Base-by-base conservation (phyloP, 169 alveolate genomes). In the Plasmodium gallinaceum region DNA sequence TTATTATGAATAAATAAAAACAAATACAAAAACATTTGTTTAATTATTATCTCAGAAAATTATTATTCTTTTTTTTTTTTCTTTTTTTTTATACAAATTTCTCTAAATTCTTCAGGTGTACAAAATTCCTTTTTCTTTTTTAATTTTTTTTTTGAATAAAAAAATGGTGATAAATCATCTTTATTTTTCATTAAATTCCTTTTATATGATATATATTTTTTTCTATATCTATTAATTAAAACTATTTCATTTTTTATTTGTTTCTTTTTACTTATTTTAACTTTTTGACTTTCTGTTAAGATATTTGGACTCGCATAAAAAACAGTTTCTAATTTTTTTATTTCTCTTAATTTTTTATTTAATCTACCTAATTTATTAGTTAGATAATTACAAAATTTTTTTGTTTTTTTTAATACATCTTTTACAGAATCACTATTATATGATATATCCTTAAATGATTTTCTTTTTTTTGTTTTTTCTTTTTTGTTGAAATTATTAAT, bases 211-310 rank as follows among this genome's bases (percentile, higher is more conserved):
- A 68, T 45, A 52, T 83, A 83, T 37, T 83, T 83, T 57, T 83
- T 83, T 48, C 91, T 83, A 62, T 83, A 83, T 32, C 91, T 69
- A 57, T 68, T 69, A 60, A 83, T 83, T 57, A 83, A 18, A n/a
- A 83, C 91, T 6, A 83, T 57, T 52, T 83, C 91, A 16, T 83
- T 83, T 83, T 83, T 83, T 58, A 83, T 58, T 57, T 83, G 91
- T 20, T 69, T 70, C 69, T 83, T 83, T 83, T 83, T 83, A 64
- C 91, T 83, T 48, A 83, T 32, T 69, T 83, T 83, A 51, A 83
- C 74, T 54, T 68, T 64, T 70, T 83, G 91, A 39, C 24, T 39
- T 61, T 83, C 91, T 22, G 91, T 83, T 60, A 83, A 69, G 16
- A 83, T 83, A 48, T 69, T 68, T 3, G 91, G 85, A 45, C 68